Evolutionary conservation across 2,329 filamentous ascomycete species (phyloP).

Genomic region (Grosmannia penicillata): DNA sequence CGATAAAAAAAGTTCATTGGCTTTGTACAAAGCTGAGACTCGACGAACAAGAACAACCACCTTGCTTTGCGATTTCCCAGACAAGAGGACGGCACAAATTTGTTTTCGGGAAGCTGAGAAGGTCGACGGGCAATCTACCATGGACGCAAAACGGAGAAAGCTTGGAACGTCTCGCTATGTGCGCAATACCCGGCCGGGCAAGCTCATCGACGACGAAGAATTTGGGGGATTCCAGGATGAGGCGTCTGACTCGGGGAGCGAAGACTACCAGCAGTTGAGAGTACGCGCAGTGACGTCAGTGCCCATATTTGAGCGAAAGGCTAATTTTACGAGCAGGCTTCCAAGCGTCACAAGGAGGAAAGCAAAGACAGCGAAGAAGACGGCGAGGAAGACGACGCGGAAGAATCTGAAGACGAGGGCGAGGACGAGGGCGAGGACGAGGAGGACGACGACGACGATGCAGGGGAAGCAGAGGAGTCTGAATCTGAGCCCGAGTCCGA

Average conservation of each 20-base stretch:
- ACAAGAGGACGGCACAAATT: too few species aligned
- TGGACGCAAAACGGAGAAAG: slow-evolving; percentile 27
- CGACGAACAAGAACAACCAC: too few species aligned
- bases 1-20: too few species aligned
- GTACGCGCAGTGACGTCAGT: too few species aligned
- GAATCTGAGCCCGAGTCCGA: slow-evolving; percentile 2
- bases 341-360: slow-evolving; percentile 8
- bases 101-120: too few species aligned
- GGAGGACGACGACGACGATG: slow-evolving; percentile 8
- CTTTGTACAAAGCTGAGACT: too few species aligned
- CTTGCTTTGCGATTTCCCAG: too few species aligned
- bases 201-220: slow-evolving; percentile 1
- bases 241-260: neutral
- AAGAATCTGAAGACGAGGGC: slow-evolving; percentile 14
- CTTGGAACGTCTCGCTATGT: slow-evolving; percentile 20
- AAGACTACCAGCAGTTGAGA: neutral
- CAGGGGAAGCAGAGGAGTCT: neutral
- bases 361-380: slow-evolving; percentile 13
- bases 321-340: slow-evolving; percentile 11
- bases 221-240: neutral
- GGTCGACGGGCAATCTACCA: slow-evolving; percentile 10
- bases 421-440: slow-evolving; percentile 22
- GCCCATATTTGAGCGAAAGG: too few species aligned
- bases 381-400: slow-evolving; percentile 18
- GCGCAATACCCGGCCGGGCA: slow-evolving; percentile 25